Evolutionary conservation across 768 basidiomycete species (phyloP).

Genomic region (Leucosporidium scottii): DNA sequence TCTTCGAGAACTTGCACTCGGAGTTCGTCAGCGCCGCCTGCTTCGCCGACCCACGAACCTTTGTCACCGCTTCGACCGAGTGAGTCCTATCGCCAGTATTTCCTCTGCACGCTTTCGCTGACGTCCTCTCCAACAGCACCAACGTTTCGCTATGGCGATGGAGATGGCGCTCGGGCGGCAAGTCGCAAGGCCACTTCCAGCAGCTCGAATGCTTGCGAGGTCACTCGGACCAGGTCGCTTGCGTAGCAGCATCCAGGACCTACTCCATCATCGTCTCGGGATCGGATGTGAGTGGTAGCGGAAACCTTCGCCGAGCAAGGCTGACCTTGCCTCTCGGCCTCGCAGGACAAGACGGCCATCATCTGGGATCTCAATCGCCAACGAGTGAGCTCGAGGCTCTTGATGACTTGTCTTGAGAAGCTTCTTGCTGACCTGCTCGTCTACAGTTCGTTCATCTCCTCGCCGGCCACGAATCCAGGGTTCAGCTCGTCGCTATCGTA

Average conservation of each 20-base stretch:
- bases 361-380: constrained; percentile 12
- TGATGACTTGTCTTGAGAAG: too few relatives aligned
- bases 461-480: background rate
- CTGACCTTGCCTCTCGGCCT: background rate
- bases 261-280: constrained; percentile 6
- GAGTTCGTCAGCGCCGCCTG: background rate
- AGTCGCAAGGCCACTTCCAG: background rate
- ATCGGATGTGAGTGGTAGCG: background rate
- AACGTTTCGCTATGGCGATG: constrained; percentile 1
- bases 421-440: background rate
- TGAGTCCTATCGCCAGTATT: background rate
- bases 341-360: background rate
- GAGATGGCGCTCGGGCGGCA: background rate
- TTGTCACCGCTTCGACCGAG: constrained; percentile 6
- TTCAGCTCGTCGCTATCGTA: constrained; percentile 6
- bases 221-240: background rate
- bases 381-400: background rate
- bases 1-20: background rate
- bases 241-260: background rate
- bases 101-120: background rate
- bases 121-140: background rate
- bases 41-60: background rate
- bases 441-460: background rate
- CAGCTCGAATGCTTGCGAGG: constrained; percentile 5
- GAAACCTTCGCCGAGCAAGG: background rate